Conservation (phyloP, 2,329 filamentous ascomycete genomes). For the Colletotrichum higginsianum region DNA sequence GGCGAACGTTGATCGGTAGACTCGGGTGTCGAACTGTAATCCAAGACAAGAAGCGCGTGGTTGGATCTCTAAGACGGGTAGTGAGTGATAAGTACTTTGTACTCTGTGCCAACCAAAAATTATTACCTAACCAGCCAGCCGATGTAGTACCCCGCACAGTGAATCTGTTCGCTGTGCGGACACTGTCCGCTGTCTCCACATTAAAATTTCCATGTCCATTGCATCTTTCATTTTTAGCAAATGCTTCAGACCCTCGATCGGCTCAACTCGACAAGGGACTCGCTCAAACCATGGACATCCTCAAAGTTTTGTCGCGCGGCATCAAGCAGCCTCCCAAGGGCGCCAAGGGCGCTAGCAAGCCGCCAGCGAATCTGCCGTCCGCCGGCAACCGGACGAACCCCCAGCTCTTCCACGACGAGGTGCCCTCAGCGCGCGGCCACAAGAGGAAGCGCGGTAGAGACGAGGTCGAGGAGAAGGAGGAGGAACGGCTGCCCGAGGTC, state of each 20-base stretch:
- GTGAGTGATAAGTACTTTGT: too few relatives aligned
- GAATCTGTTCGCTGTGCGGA: neutral
- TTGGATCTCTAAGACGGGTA: too few relatives aligned
- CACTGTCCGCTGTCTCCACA: conserved; percentile 25
- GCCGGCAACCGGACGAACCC: conserved; percentile 76
- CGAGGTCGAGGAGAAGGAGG: conserved; percentile 49
- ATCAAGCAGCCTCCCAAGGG: conserved; percentile 69
- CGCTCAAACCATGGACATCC: conserved; percentile 73
- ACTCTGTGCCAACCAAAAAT: too few relatives aligned
- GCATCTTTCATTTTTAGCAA: conserved; percentile 18
- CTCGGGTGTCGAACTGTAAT: too few relatives aligned
- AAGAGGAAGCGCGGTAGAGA: conserved; percentile 69
- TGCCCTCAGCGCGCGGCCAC: conserved; percentile 58
- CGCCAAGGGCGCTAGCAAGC: conserved; percentile 48
- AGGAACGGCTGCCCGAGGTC: conserved; percentile 61
- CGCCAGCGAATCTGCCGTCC: conserved; percentile 70
- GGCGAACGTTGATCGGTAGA: too few relatives aligned
- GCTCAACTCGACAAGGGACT: neutral
- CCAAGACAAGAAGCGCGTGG: too few relatives aligned
- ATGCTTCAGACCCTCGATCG: neutral
- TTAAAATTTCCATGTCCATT: conserved; percentile 38
- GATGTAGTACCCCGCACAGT: neutral
- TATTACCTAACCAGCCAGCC: too few relatives aligned
- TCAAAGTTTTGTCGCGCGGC: conserved; percentile 80
- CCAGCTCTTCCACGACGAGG: conserved; percentile 77